Evolutionary conservation across 2,329 filamentous ascomycete species (phyloP), one percentile per base, ranked within the genome.

Genomic region (Trichoderma sp.): DNA sequence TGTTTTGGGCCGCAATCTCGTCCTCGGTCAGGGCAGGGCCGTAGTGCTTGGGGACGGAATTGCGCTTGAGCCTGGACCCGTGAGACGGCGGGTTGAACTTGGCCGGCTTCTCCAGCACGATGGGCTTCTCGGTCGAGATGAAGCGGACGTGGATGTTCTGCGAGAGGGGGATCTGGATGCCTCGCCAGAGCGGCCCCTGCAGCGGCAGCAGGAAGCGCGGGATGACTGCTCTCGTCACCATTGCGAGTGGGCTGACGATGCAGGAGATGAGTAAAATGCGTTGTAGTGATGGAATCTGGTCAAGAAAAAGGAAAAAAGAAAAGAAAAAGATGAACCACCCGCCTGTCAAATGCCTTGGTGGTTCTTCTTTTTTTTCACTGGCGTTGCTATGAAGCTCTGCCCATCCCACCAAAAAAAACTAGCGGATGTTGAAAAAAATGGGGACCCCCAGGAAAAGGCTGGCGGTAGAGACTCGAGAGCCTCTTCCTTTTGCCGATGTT

Each of bases 51-150:
- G 91, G 90, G 7, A 84, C 80, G 30, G 78, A 81, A 81, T 79
- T 80, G 74, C 87, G 85, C 69, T 88, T 86, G 36, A 94, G 87
- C 7, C 92, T 87, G 26, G 92, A 85, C 13, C 92, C 91, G 81
- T 98, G 96, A 0, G 95, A 98, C 0, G 96, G 96, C 2, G 96
- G 95, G 62, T 93, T 93, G 86, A 97, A 98, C 80, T 91, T 92
- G 77, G 92, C 88, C 28, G 95, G 95, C 82, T 98, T 94, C 77
- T 93, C 93, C 74, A 99, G 90, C 6, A 94, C 88, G 73, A 91
- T 87, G 43, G 89, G 88, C 78, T 91, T 92, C 13, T 73, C 71
- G 9, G 76, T 75, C 2, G 80, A 81, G 65, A 77, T 78, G 74
- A 80, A 82, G 64, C 80, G 80, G 63, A 82, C 75, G 75, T 76